phyloP scores from a whole-genome alignment of 805 yeast genomes.

The Priceomyces castillae region DNA sequence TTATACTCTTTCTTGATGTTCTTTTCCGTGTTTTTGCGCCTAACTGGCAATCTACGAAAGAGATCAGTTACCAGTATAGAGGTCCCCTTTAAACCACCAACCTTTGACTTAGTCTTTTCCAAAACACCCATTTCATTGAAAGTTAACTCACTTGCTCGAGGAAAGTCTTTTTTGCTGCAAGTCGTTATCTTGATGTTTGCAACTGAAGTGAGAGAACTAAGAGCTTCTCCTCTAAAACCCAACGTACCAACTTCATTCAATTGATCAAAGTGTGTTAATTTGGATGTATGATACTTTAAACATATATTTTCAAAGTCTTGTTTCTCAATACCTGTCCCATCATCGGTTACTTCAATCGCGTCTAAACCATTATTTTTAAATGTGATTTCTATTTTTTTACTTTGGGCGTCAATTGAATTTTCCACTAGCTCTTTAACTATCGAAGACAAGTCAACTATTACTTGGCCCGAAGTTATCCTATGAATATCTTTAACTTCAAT shows the following conservation, averaged over 20 bases:
- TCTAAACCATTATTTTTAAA: slow-evolving; percentile 74
- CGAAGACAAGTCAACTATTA: slow-evolving; percentile 72
- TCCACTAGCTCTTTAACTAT: slow-evolving; percentile 86
- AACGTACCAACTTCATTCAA: slow-evolving; percentile 49
- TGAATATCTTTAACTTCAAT: slow-evolving; percentile 55
- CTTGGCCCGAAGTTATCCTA: slow-evolving; percentile 88
- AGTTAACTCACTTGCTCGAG: slow-evolving; percentile 55
- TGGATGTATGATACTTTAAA: slow-evolving; percentile 66
- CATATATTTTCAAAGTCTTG: slow-evolving; percentile 56
- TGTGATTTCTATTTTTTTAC: slow-evolving; percentile 63
- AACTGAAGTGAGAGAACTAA: slow-evolving; percentile 65
- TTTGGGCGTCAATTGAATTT: slow-evolving; percentile 78
- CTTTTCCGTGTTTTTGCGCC: slow-evolving; percentile 69
- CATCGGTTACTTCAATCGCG: slow-evolving; percentile 62
- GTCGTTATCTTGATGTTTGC: slow-evolving; percentile 50
- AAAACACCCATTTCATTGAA: slow-evolving; percentile 59
- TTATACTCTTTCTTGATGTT: slow-evolving; percentile 69
- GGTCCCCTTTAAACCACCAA: slow-evolving; percentile 70
- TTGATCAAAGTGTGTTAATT: slow-evolving; percentile 55
- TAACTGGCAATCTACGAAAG: slow-evolving; percentile 74
- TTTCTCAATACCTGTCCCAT: slow-evolving; percentile 61
- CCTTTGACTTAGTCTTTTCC: slow-evolving; percentile 24
- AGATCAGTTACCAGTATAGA: slow-evolving; percentile 54
- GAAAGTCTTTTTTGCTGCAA: slow-evolving; percentile 45
- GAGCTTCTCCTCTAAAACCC: slow-evolving; percentile 83